These are phyloP conservation scores for Geoglossum glabrum DNA, from an alignment of 495 filamentous ascomycete species.

Conservation along the genomic window DNA sequence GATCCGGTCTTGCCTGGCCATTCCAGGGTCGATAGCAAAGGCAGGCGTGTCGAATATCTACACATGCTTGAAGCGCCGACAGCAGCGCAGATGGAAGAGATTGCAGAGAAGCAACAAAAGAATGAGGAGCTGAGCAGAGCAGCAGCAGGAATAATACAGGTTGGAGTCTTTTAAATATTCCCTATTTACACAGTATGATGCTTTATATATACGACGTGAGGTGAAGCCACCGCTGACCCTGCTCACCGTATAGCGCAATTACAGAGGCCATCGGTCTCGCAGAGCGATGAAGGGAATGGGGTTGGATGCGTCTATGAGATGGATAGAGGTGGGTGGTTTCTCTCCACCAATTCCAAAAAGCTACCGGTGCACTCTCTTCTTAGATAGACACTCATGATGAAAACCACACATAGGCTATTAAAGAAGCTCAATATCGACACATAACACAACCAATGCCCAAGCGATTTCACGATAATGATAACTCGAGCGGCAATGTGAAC, in stretches of 20 bases:
- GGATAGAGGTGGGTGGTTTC: slow-evolving; percentile 31
- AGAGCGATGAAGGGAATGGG: slow-evolving; percentile 41
- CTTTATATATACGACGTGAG: too few relatives aligned
- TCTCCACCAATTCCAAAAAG: neutral
- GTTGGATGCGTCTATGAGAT: slow-evolving; percentile 45
- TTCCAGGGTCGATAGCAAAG: neutral
- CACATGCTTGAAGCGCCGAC: slow-evolving; percentile 27
- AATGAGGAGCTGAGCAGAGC: slow-evolving; percentile 23
- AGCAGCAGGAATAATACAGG: slow-evolving; percentile 34
- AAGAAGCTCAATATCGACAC: slow-evolving; percentile 40
- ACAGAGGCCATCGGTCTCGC: slow-evolving; percentile 49
- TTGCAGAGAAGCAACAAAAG: slow-evolving; percentile 23
- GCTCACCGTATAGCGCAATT: slow-evolving; percentile 30
- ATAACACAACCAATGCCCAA: slow-evolving; percentile 28
- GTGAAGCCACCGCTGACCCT: neutral
- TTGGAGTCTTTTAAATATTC: slow-evolving; percentile 4
- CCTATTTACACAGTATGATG: too few relatives aligned
- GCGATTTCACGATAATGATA: neutral
- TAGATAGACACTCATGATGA: neutral
- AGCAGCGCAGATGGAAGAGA: slow-evolving; percentile 21
- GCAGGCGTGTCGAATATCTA: slow-evolving; percentile 18
- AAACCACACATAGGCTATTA: slow-evolving; percentile 26
- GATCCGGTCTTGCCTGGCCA: neutral
- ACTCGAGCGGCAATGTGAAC: neutral
- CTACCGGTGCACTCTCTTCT: too few relatives aligned